These are phyloP conservation scores for Diaporthe amygdali DNA, from an alignment of 2,329 filamentous ascomycete species.

Conservation along the genomic window DNA sequence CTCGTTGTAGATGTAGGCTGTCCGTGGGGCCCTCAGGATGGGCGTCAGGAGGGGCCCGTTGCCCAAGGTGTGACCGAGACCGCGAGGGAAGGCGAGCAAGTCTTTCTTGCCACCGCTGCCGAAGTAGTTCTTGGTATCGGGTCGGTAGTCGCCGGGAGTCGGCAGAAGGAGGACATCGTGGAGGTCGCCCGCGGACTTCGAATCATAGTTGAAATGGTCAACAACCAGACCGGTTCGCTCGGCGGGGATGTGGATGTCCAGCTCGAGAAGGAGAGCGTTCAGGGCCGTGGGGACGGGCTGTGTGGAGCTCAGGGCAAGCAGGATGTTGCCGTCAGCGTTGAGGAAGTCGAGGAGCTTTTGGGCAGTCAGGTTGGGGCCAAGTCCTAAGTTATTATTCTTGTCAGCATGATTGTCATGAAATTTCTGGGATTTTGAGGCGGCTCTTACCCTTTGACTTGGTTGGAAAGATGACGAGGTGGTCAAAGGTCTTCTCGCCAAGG, in stretches of 20 bases:
- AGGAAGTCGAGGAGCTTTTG: slow-evolving; percentile 88
- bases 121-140: slow-evolving; percentile 81
- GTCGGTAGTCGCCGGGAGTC: slow-evolving; percentile 66
- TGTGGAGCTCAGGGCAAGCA: slow-evolving; percentile 80
- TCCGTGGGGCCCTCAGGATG: slow-evolving; percentile 80
- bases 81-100: slow-evolving; percentile 80
- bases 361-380: slow-evolving; percentile 87
- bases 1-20: slow-evolving; percentile 92
- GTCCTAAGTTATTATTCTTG: slow-evolving; percentile 56
- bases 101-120: slow-evolving; percentile 58
- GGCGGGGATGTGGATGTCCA: slow-evolving; percentile 85
- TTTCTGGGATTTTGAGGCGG: not conserved
- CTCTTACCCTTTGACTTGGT: slow-evolving; percentile 82
- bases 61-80: slow-evolving; percentile 82
- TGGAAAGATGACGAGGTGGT: slow-evolving; percentile 89
- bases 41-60: slow-evolving; percentile 78
- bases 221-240: slow-evolving; percentile 87
- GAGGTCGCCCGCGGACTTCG: slow-evolving; percentile 73
- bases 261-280: slow-evolving; percentile 79
- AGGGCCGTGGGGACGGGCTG: slow-evolving; percentile 74
- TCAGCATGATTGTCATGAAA: not conserved
- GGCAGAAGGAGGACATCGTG: slow-evolving; percentile 89
- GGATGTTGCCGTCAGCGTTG: slow-evolving; percentile 89
- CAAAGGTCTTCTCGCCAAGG: slow-evolving; percentile 86
- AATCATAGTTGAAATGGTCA: slow-evolving; percentile 96